Conservation (phyloP, 1,139 yeast species). For the Protomyces arabidopsidicola region DNA sequence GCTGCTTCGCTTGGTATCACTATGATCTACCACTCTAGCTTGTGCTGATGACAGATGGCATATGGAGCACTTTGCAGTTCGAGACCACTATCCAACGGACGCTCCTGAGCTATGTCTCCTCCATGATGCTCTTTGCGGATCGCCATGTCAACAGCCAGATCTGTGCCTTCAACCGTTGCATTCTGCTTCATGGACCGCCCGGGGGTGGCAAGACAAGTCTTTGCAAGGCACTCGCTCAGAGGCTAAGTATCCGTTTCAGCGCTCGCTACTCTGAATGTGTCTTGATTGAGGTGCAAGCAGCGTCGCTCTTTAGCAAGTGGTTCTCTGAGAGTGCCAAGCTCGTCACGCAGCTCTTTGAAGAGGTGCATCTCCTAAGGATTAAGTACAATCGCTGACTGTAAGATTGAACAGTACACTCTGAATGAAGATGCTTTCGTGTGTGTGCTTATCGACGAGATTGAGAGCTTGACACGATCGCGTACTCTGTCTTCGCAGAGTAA, state of each 20-base stretch:
- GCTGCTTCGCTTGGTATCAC: slow-evolving; percentile 24
- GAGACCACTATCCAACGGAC: slow-evolving; percentile 32
- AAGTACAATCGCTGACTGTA: neutral
- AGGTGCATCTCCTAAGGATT: neutral
- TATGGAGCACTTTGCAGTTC: slow-evolving; percentile 29
- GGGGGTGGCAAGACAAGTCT: slow-evolving; percentile 34
- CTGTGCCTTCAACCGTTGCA: slow-evolving; percentile 11
- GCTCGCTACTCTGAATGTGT: slow-evolving; percentile 20
- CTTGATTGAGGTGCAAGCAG: slow-evolving; percentile 32
- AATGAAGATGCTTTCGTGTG: slow-evolving; percentile 32
- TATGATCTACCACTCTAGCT: neutral
- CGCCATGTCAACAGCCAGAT: slow-evolving; percentile 29
- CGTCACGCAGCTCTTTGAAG: slow-evolving; percentile 32
- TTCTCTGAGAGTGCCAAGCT: slow-evolving; percentile 34
- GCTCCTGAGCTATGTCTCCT: slow-evolving; percentile 31
- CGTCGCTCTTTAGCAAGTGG: slow-evolving; percentile 33
- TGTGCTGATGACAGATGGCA: slow-evolving; percentile 25
- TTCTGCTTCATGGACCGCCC: slow-evolving; percentile 34
- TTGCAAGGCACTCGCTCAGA: slow-evolving; percentile 33
- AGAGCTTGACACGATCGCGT: slow-evolving; percentile 33
- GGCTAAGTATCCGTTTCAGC: slow-evolving; percentile 31
- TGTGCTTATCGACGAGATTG: slow-evolving; percentile 34
- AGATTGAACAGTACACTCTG: slow-evolving; percentile 29
- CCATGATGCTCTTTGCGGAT: slow-evolving; percentile 33
- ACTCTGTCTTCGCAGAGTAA: slow-evolving; percentile 28